phyloP scores from a whole-genome alignment of 768 basidiomycete genomes.

The Suillus americanus region DNA sequence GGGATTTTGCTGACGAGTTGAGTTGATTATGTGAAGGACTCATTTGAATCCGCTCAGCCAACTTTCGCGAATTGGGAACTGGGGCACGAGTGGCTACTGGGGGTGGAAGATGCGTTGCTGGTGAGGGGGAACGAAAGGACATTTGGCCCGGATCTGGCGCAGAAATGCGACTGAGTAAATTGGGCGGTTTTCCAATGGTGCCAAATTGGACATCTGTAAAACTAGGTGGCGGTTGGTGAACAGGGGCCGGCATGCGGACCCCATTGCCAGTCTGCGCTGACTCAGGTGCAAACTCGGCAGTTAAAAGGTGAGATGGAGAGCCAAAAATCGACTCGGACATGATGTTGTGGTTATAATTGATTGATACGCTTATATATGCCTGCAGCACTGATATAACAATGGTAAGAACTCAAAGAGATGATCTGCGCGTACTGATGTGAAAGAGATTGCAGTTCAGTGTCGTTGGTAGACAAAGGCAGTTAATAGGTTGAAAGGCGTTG shows the following conservation, averaged over 20 bases:
- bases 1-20: background rate
- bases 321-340: constrained; percentile 33
- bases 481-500: background rate
- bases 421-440: background rate
- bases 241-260: constrained; percentile 12
- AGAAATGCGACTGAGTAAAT: constrained; percentile 52
- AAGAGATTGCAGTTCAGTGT: background rate
- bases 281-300: background rate
- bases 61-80: background rate
- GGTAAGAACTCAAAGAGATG: background rate
- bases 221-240: constrained; percentile 11
- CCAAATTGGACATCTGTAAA: constrained; percentile 49
- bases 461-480: background rate
- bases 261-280: background rate
- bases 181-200: constrained; percentile 54
- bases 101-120: constrained; percentile 17
- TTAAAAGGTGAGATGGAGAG: constrained; percentile 24
- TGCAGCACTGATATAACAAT: background rate
- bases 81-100: background rate
- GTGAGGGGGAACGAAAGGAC: constrained; percentile 29
- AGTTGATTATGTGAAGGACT: background rate
- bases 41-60: background rate
- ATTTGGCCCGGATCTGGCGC: constrained; percentile 26
- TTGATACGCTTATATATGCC: background rate
- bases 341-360: background rate